Conservation (phyloP, 2,329 filamentous ascomycete species). For the Fusarium robinianum region DNA sequence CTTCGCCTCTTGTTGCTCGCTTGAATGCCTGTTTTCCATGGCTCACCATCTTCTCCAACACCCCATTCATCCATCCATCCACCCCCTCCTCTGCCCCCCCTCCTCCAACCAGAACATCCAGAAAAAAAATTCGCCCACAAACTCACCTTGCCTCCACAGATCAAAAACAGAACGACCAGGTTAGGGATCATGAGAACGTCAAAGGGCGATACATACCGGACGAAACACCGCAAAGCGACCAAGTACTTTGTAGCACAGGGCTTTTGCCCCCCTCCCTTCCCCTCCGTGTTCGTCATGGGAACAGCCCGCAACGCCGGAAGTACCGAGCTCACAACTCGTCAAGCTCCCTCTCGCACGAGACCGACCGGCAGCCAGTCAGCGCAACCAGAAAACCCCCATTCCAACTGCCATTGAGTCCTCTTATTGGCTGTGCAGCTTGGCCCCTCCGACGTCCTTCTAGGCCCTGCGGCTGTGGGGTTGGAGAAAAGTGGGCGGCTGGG, state of each 20-base stretch:
- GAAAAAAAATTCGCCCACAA: conserved; percentile 15
- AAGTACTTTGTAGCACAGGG: background rate
- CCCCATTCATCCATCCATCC: conserved; percentile 9
- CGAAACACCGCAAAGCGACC: background rate
- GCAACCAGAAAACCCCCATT: conserved; percentile 25
- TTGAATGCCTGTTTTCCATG: too few relatives aligned
- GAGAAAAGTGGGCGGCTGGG: conserved; percentile 12
- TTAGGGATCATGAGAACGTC: background rate
- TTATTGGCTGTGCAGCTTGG: conserved; percentile 27
- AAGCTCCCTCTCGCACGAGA: conserved; percentile 15
- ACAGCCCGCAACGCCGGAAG: conserved; percentile 17
- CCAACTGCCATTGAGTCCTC: conserved; percentile 19
- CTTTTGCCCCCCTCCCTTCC: too few relatives aligned
- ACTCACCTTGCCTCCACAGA: too few relatives aligned
- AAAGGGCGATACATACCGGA: conserved; percentile 1
- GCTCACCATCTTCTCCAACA: conserved; percentile 10
- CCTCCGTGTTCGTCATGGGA: conserved; percentile 15
- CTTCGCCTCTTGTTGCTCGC: background rate
- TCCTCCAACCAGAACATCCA: conserved; percentile 3
- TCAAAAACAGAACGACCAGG: background rate
- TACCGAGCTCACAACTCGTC: conserved; percentile 20
- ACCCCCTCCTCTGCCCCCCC: conserved; percentile 19
- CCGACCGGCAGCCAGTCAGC: conserved; percentile 17
- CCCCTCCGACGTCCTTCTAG: conserved; percentile 3
- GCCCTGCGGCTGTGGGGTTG: conserved; percentile 6